A percentile compares a stretch with the other conserved stretches of the same genome.
Evolutionary conservation across 345 rosid genomes (phyloP).

Genomic region (Draba incana): DNA sequence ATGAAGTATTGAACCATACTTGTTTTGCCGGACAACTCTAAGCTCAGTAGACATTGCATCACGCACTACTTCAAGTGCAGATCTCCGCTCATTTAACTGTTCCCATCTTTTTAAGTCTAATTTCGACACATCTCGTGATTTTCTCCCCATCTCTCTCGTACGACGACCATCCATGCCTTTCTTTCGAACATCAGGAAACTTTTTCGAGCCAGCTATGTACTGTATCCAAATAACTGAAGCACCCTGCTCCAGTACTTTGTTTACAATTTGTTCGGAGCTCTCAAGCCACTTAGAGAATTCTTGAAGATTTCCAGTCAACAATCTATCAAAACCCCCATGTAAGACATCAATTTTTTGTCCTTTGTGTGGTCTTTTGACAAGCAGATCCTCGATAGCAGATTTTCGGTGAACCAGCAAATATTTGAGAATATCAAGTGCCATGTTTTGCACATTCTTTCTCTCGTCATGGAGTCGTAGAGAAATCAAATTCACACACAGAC

Average conservation of each 20-base stretch:
- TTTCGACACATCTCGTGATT: conserved; percentile 69
- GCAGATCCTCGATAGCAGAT: conserved; percentile 78
- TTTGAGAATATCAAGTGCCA: conserved; percentile 76
- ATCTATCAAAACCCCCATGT: conserved; percentile 84
- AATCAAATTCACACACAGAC: conserved; percentile 79
- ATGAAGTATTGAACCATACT: conserved; percentile 94
- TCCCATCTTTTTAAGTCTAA: conserved; percentile 81
- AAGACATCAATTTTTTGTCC: conserved; percentile 74
- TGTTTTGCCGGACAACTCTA: conserved; percentile 93
- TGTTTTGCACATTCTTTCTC: conserved; percentile 70
- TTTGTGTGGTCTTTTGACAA: conserved; percentile 73
- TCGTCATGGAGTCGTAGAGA: conserved; percentile 71
- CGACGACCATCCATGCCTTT: conserved; percentile 87
- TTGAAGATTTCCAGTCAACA: conserved; percentile 70
- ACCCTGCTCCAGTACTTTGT: conserved; percentile 83
- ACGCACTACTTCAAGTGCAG: conserved; percentile 79
- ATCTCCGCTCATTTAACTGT: conserved; percentile 78
- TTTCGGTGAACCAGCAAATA: conserved; percentile 77
- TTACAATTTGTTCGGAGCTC: conserved; percentile 61
- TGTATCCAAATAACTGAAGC: conserved; percentile 93
- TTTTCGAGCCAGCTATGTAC: conserved; percentile 79
- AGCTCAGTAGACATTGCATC: conserved; percentile 92
- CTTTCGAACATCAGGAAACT: conserved; percentile 87
- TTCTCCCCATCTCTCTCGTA: conserved; percentile 81
- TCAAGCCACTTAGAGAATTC: conserved; percentile 77